Conservation (phyloP, 495 filamentous ascomycete genomes). For the Tuber aestivum region DNA sequence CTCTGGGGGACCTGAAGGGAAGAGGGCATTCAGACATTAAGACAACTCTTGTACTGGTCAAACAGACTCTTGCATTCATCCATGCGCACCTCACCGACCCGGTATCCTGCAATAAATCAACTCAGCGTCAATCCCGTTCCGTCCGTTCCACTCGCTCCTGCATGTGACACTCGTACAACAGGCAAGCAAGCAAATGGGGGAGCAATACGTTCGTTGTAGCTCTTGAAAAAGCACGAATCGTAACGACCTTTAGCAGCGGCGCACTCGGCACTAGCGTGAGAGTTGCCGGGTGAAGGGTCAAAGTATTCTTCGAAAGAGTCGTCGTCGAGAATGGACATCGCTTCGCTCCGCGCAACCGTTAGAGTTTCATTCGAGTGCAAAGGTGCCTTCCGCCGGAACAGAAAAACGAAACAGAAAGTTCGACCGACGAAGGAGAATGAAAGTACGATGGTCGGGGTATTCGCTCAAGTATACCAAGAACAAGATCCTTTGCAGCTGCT, state of each 20-base stretch:
- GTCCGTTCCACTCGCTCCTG: background rate
- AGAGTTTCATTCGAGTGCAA: background rate
- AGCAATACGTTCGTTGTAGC: slow-evolving; percentile 29
- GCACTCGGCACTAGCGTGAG: slow-evolving; percentile 3
- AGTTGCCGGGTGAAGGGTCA: slow-evolving; percentile 13
- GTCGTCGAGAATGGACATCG: slow-evolving; percentile 43
- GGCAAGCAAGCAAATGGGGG: background rate
- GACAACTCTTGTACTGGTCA: slow-evolving; percentile 29
- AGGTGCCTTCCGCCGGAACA: background rate
- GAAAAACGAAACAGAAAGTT: background rate
- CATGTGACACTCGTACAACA: background rate
- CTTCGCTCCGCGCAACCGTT: background rate
- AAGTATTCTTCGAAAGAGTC: slow-evolving; percentile 36
- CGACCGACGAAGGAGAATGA: background rate
- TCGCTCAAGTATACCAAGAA: background rate
- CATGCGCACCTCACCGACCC: slow-evolving; percentile 25
- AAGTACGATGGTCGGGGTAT: background rate
- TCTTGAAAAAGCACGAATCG: slow-evolving; percentile 36
- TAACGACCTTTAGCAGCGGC: slow-evolving; percentile 25
- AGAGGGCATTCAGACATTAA: slow-evolving; percentile 12
- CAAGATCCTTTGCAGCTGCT: background rate
- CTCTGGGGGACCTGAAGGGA: background rate
- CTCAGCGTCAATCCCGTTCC: slow-evolving; percentile 8
- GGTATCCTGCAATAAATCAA: slow-evolving; percentile 18
- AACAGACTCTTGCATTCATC: slow-evolving; percentile 30